phyloP scores from a whole-genome alignment of 495 filamentous ascomycete genomes.

The Penicillium waksmanii region DNA sequence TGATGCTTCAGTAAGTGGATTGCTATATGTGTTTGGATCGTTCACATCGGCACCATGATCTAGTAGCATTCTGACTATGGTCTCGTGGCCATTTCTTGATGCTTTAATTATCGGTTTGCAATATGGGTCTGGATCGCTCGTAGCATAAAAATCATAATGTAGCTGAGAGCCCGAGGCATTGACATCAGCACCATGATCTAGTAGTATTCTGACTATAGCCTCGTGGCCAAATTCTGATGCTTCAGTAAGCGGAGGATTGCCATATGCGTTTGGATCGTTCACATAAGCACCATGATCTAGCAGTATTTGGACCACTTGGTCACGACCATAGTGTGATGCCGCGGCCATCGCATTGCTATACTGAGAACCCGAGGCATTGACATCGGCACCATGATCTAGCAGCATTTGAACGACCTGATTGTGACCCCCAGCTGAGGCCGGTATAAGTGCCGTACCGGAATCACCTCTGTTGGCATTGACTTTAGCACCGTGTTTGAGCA shows the following conservation, averaged over 20 bases:
- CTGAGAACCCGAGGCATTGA: not conserved
- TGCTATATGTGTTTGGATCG: not conserved
- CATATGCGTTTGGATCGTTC: not conserved
- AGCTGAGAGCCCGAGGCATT: too few species aligned
- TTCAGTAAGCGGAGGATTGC: not conserved
- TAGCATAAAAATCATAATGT: too few species aligned
- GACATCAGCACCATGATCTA: too few species aligned
- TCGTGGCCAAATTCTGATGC: not conserved
- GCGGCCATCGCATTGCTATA: slow-evolving; percentile 1
- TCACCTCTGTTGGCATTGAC: slow-evolving; percentile 20
- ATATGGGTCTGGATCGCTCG: too few species aligned
- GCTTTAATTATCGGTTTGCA: too few species aligned
- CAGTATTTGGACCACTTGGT: not conserved
- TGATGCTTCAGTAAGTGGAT: not conserved
- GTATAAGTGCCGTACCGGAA: slow-evolving; percentile 14
- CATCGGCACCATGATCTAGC: slow-evolving; percentile 24
- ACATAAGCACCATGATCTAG: slow-evolving; percentile 1
- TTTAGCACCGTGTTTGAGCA: slow-evolving; percentile 25
- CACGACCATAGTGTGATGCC: not conserved
- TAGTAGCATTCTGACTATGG: too few species aligned
- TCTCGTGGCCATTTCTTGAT: too few species aligned
- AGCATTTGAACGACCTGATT: slow-evolving; percentile 29
- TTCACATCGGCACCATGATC: not conserved
- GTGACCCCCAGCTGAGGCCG: slow-evolving; percentile 14
- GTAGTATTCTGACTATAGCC: not conserved